Evolutionary conservation across 495 filamentous ascomycete species (phyloP), one percentile per base, ranked within the genome.

Genomic region (Neurospora discreta): DNA sequence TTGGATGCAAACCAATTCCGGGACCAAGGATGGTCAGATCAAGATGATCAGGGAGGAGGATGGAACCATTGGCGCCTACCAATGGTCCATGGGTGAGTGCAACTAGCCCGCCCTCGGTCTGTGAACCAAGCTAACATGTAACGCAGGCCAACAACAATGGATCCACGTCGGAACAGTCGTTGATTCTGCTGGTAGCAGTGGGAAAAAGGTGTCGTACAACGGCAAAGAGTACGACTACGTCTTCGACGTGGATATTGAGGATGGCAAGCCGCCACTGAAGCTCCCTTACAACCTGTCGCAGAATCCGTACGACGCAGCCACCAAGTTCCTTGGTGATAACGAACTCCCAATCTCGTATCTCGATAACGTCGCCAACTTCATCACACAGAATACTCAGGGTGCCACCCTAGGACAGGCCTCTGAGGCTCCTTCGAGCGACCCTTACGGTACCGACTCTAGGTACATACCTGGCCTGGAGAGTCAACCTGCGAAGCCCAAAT

Each of bases 211-310:
- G n/a, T 82, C 90, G 52, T 92, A 94, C 77, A 80, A 90, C 3
- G 96, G 96, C 30, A 89, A 94, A 78, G 92, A 97, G 71, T 99
- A 96, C 78, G 96, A 99, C 76, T 98, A 92, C 79, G 96, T 99
- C 68, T 99, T 98, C 74, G 95, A 98, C 77, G 95, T 99, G 36
- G 96, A 98, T 76, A 95, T 98, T 71, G 92, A 97, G 77, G 96
- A 98, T 73, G 96, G 95, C 43, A 93, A 95, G 74, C 96, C 96
- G 39, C 89, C 95, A 3, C 85, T 98, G 40, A 98, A 98, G 77
- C 85, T 99, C 39, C 95, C 96, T 2, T 98, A 92, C 78, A 98
- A 99, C 78, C 85, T 92, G 44, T 92, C 91, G 6, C 91, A 98
- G 78, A 98, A 98, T 78, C 93, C 93, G 3, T 98, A 96, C 78